Evolutionary conservation across 768 basidiomycete genomes (phyloP).

Genomic region (Amanita pallidorosea): DNA sequence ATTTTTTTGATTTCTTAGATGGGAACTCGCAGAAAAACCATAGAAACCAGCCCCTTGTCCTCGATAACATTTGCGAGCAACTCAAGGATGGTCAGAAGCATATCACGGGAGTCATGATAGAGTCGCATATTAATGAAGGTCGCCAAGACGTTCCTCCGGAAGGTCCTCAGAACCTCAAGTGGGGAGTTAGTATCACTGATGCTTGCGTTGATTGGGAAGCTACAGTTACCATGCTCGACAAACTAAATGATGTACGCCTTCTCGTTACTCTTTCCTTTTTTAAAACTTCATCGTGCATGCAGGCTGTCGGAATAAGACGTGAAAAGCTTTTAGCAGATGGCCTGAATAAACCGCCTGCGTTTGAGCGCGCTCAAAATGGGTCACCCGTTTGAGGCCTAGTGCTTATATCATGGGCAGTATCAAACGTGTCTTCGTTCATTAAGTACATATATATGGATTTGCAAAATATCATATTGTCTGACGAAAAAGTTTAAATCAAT

Average conservation of each 20-base stretch:
- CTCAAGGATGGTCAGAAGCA: conserved; percentile 54
- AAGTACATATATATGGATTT: no score
- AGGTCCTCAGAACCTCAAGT: conserved; percentile 59
- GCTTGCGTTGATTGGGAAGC: conserved; percentile 84
- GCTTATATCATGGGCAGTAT: neutral
- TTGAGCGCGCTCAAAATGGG: conserved; percentile 15
- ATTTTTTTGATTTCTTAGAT: conserved; percentile 32
- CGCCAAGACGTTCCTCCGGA: conserved; percentile 77
- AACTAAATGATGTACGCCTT: conserved; percentile 43
- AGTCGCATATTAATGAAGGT: conserved; percentile 88
- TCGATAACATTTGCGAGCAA: conserved; percentile 64
- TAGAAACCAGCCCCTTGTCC: conserved; percentile 79
- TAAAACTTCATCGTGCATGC: neutral
- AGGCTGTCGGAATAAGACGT: conserved; percentile 39
- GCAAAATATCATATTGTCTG: no score
- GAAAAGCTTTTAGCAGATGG: conserved; percentile 28
- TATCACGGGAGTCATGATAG: conserved; percentile 96
- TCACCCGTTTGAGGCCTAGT: neutral
- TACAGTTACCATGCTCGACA: conserved; percentile 66
- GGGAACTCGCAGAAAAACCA: conserved; percentile 97
- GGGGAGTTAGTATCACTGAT: conserved; percentile 85
- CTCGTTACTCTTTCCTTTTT: conserved; percentile 1
- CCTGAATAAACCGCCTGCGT: conserved; percentile 25
- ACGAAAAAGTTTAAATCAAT: no score
- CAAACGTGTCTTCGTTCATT: neutral